Conservation (phyloP, 768 basidiomycete species). For the button mushroom (Agaricus bisporus) region DNA sequence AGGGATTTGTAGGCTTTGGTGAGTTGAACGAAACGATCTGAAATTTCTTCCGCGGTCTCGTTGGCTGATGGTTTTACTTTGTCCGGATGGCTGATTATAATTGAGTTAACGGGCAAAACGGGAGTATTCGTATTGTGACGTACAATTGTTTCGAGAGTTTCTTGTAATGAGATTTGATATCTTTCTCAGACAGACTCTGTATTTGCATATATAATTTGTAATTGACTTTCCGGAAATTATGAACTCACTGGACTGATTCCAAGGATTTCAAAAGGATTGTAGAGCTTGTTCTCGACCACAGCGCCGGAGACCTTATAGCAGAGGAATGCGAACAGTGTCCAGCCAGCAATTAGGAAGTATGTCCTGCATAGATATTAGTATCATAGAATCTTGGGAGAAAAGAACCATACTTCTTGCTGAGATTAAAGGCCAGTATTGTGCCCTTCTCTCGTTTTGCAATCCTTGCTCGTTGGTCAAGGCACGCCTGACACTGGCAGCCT, state of each 20-base stretch:
- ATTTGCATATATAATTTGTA: neutral
- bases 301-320: conserved; percentile 58
- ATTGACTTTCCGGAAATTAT: neutral
- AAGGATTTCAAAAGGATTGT: conserved; percentile 93
- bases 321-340: conserved; percentile 65
- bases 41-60: conserved; percentile 81
- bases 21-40: conserved; percentile 81
- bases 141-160: conserved; percentile 86
- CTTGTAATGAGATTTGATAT: conserved; percentile 95
- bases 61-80: conserved; percentile 83
- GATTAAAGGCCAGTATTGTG: conserved; percentile 40
- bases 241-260: conserved; percentile 62
- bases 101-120: neutral
- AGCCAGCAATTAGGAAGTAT: conserved; percentile 59
- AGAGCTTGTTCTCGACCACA: conserved; percentile 62
- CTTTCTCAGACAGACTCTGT: conserved; percentile 72
- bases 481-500: conserved; percentile 60
- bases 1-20: conserved; percentile 98
- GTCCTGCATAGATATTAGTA: conserved; percentile 33
- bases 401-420: conserved; percentile 44
- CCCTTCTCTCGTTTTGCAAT: conserved; percentile 36
- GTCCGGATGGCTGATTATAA: conserved; percentile 78
- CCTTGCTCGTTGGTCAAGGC: conserved; percentile 46
- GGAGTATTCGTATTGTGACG: conserved; percentile 14
- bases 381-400: conserved; percentile 1